Evolutionary conservation across 1,284 basidiomycete genomes (phyloP).

Genomic region (Ceratobasidium sp.): DNA sequence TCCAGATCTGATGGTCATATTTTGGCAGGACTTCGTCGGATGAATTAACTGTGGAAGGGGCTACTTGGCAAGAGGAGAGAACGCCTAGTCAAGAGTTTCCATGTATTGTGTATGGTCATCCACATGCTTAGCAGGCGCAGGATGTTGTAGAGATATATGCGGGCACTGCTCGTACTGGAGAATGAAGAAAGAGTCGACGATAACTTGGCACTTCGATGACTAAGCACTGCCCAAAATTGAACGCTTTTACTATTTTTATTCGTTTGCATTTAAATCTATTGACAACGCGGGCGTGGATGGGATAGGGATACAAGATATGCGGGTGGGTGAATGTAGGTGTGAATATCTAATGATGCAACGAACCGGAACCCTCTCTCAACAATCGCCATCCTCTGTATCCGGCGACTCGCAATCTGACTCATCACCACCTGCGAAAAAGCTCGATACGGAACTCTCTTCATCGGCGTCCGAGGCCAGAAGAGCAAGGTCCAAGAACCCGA

Average conservation of each 20-base stretch:
- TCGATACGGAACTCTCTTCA: conserved; percentile 34
- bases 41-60: too few relatives aligned
- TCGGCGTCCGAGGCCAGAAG: conserved; percentile 8
- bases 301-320: conserved; percentile 8
- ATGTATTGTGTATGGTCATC: too few relatives aligned
- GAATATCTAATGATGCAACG: not conserved
- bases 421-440: conserved; percentile 5
- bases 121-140: too few relatives aligned
- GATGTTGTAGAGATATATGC: too few relatives aligned
- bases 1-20: too few relatives aligned
- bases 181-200: too few relatives aligned
- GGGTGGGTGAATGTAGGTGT: not conserved
- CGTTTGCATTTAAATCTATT: conserved; percentile 7
- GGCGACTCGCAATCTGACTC: conserved; percentile 25
- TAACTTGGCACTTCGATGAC: too few relatives aligned
- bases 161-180: too few relatives aligned
- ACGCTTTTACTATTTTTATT: conserved; percentile 4
- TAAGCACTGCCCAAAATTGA: not conserved
- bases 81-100: too few relatives aligned
- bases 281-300: not conserved
- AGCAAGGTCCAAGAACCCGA: not conserved
- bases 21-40: too few relatives aligned
- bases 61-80: too few relatives aligned
- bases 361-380: conserved; percentile 6
- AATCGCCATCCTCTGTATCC: conserved; percentile 27